Conservation (phyloP, 305 asterid species). For the Fraxinus nigra region DNA sequence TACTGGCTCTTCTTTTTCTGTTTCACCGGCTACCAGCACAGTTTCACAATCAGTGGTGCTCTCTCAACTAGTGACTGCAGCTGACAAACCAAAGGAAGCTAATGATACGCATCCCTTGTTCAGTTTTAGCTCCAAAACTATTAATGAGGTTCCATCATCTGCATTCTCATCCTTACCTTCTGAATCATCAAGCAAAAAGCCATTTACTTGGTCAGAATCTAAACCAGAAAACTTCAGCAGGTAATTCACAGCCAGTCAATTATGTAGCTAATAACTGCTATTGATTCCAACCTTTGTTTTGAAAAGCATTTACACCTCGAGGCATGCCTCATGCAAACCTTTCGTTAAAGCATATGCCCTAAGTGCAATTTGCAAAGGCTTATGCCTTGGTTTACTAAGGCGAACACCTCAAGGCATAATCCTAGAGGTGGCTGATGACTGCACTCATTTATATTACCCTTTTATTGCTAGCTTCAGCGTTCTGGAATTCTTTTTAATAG, state of each 20-base stretch:
- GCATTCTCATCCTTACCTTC: constrained; percentile 24
- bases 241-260: constrained; percentile 21
- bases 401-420: background rate
- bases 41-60: constrained; percentile 24
- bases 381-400: background rate
- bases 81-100: constrained; percentile 36
- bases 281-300: constrained; percentile 3
- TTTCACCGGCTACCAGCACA: constrained; percentile 28
- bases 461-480: background rate
- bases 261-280: constrained; percentile 10
- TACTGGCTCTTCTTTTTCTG: constrained; percentile 14
- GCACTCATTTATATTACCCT: background rate
- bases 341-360: background rate
- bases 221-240: constrained; percentile 36
- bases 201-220: constrained; percentile 23
- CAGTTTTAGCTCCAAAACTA: constrained; percentile 39
- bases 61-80: constrained; percentile 25
- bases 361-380: background rate
- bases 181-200: constrained; percentile 23
- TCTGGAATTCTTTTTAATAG: background rate
- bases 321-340: background rate
- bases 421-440: background rate
- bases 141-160: constrained; percentile 31
- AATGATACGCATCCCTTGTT: constrained; percentile 31
- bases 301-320: background rate